phyloP scores from a whole-genome alignment of 2,329 filamentous ascomycete genomes.

The Xylaria hypoxylon region DNA sequence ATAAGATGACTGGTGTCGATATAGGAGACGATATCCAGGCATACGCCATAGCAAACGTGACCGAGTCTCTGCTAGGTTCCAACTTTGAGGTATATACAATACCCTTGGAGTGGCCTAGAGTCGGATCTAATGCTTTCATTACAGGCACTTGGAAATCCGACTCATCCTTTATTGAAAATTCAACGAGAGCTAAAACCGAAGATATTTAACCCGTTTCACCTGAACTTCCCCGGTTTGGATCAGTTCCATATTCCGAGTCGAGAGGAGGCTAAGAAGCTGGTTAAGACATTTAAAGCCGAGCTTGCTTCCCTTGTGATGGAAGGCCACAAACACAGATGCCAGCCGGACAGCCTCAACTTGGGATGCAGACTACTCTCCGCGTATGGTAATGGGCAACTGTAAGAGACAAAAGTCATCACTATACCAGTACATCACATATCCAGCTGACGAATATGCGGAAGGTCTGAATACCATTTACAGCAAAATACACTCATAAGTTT shows the following conservation, averaged over 20 bases:
- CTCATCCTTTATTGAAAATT: slow-evolving; percentile 43
- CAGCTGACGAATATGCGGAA: slow-evolving; percentile 37
- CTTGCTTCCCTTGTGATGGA: slow-evolving; percentile 37
- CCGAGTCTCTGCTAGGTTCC: slow-evolving; percentile 27
- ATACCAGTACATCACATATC: background rate
- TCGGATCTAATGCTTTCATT: background rate
- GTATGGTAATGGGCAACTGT: slow-evolving; percentile 37
- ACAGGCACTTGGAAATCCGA: slow-evolving; percentile 43
- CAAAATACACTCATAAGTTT: slow-evolving; percentile 57
- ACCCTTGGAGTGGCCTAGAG: background rate
- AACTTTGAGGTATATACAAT: slow-evolving; percentile 9
- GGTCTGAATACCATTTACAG: slow-evolving; percentile 53
- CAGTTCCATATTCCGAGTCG: slow-evolving; percentile 46
- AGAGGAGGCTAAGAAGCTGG: slow-evolving; percentile 43
- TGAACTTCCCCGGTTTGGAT: slow-evolving; percentile 53
- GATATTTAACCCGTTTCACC: slow-evolving; percentile 52
- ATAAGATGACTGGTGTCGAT: background rate
- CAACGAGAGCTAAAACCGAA: slow-evolving; percentile 49
- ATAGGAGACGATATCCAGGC: slow-evolving; percentile 46
- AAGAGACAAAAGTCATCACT: background rate
- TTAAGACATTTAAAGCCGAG: slow-evolving; percentile 45
- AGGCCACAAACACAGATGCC: slow-evolving; percentile 14
- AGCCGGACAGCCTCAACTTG: slow-evolving; percentile 30
- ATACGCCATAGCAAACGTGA: slow-evolving; percentile 28
- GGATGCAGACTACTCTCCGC: slow-evolving; percentile 44